Evolutionary conservation across 1,284 basidiomycete genomes (phyloP), one percentile per base, ranked within the genome.

Genomic region (Exobasidium rhododendri): DNA sequence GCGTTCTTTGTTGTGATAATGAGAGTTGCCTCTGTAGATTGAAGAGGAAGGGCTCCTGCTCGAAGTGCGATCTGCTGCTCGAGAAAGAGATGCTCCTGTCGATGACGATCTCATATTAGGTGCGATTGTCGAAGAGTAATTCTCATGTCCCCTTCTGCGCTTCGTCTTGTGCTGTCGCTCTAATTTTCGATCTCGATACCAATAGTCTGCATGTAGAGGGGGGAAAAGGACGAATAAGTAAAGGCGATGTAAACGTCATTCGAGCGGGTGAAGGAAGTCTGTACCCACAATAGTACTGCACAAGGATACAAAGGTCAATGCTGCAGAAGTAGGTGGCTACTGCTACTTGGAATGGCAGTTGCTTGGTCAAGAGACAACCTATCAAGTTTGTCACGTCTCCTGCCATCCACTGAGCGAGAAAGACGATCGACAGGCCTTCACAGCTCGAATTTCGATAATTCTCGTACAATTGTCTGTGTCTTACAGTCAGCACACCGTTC

Each of bases 351-450:
- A 79, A 77, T 4, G 70, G 66, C 1, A 77, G 65, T 61, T 79
- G 78, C 11, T 73, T 59, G 1, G 78, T 79, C 3, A 79, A 62
- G 20, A 78, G 29, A 50, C 70, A 59, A 4, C 78, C 78, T 30
- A 78, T 56, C 24, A 79, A 61, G 47, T 78, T 79, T n/a, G 76
- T 77, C 2, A 69, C 61, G 56, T 79, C 77, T 20, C 76, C 77
- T n/a, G 68, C 56, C 65, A 74, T 76, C 77, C 77, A 79, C 63
- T 78, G 76, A 1, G 66, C 61, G n/a, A 79, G 61, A 52, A 79
- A 79, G 53, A 77, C 71, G 43, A 69, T 62, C 0, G 71, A 74
- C 26, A 79, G 67, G 2, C 77, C 77, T 3, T 74, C 71, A 24
- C 77, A 71, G 10, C 68, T 73, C 5, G 66, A 67, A 13, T 71